Percentiles rank a stretch among this genome's conserved stretches.
These are phyloP conservation scores for Chaetoscypha palmicola DNA, from an alignment of 2,329 filamentous ascomycete genomes.

Conservation along the genomic window DNA sequence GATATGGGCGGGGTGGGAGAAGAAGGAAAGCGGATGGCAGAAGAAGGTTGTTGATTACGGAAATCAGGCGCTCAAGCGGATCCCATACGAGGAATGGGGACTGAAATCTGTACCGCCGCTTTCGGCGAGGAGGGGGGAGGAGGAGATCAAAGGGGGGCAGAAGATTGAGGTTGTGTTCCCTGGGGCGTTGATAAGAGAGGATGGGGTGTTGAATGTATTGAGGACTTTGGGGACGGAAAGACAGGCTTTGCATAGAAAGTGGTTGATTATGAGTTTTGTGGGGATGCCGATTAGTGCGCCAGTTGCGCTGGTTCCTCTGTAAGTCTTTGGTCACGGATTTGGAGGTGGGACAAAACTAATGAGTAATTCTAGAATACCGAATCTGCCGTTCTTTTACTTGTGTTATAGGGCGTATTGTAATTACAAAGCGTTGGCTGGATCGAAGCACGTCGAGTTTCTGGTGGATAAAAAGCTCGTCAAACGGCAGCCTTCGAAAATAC, in stretches of 20 bases:
- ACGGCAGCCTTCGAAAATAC: constrained; percentile 55
- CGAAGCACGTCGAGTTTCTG: constrained; percentile 77
- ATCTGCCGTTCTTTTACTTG: constrained; percentile 95
- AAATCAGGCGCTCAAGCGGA: constrained; percentile 75
- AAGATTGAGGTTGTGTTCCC: constrained; percentile 75
- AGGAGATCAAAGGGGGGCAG: constrained; percentile 55
- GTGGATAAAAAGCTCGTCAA: constrained; percentile 64
- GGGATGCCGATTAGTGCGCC: constrained; percentile 80
- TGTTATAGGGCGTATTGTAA: constrained; percentile 88
- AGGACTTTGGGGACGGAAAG: constrained; percentile 69
- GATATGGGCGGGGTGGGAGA: constrained; percentile 84
- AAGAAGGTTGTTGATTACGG: constrained; percentile 79
- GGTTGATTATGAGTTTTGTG: constrained; percentile 72
- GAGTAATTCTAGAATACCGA: constrained; percentile 59
- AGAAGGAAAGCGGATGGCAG: constrained; percentile 79
- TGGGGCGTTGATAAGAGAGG: constrained; percentile 55
- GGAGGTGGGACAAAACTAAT: neutral
- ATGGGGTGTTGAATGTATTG: constrained; percentile 59
- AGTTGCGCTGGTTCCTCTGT: constrained; percentile 80
- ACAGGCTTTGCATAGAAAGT: constrained; percentile 67
- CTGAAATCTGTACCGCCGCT: constrained; percentile 89
- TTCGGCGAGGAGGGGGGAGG: constrained; percentile 56
- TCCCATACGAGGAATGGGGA: constrained; percentile 96
- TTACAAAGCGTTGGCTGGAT: constrained; percentile 78
- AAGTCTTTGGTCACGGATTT: constrained; percentile 34